phyloP scores from a whole-genome alignment of 805 yeast genomes.

The Schwanniomyces occidentalis region DNA sequence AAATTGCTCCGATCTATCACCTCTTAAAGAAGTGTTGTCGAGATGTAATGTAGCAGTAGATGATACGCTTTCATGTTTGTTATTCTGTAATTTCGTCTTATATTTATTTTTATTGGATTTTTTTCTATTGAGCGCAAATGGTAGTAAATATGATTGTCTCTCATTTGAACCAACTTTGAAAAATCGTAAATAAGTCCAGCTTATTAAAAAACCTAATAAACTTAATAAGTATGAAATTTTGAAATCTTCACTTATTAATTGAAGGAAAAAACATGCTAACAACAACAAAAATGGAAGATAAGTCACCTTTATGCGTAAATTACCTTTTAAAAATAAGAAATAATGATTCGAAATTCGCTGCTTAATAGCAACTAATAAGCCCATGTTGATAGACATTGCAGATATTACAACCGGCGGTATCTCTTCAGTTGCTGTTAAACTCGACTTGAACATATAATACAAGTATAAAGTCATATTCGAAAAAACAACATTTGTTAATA shows the following conservation, averaged over 20 bases:
- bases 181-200: conserved; percentile 43
- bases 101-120: conserved; percentile 15
- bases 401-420: conserved; percentile 52
- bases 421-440: conserved; percentile 14
- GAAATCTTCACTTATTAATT: conserved; percentile 27
- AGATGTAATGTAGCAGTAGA: conserved; percentile 13
- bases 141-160: conserved; percentile 43
- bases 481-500: conserved; percentile 33
- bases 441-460: conserved; percentile 18
- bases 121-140: conserved; percentile 24
- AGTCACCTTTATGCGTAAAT: conserved; percentile 44
- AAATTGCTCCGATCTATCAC: conserved; percentile 32
- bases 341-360: conserved; percentile 67
- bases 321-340: conserved; percentile 47
- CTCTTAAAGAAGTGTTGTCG: conserved; percentile 19
- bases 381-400: conserved; percentile 54
- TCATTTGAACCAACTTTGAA: conserved; percentile 44
- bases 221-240: conserved; percentile 23
- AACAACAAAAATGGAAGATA: conserved; percentile 37
- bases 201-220: conserved; percentile 31
- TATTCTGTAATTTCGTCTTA: conserved; percentile 4
- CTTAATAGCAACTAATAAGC: conserved; percentile 62
- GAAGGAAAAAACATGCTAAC: conserved; percentile 22
- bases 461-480: conserved; percentile 37
- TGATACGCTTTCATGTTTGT: not conserved